phyloP scores from a whole-genome alignment of 2,329 filamentous ascomycete genomes.

The Colletotrichum sp. region DNA sequence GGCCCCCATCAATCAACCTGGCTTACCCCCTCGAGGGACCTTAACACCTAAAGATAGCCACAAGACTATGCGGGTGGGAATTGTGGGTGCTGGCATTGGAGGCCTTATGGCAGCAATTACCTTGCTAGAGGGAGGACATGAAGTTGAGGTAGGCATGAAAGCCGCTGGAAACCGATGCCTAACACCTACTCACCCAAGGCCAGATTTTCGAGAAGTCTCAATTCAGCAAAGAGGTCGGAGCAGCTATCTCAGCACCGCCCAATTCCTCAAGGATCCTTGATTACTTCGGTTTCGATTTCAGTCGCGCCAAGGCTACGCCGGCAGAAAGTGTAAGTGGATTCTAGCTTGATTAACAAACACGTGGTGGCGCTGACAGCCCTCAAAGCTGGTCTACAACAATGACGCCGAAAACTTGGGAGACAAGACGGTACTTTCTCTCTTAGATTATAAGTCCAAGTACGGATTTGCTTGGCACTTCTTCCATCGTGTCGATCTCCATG shows the following conservation, averaged over 20 bases:
- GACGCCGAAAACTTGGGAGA: background rate
- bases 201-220: background rate
- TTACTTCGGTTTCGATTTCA: background rate
- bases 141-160: background rate
- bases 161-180: background rate
- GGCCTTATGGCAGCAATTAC: background rate
- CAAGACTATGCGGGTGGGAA: background rate
- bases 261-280: background rate
- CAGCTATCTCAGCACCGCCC: background rate
- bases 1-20: background rate
- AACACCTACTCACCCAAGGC: background rate
- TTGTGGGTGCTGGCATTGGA: background rate
- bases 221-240: background rate
- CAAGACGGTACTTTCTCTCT: background rate
- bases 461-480: background rate
- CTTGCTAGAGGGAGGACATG: background rate
- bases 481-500: background rate
- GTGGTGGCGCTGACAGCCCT: background rate
- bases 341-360: background rate
- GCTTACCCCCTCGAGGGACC: background rate
- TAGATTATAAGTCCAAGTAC: background rate
- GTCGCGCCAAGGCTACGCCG: background rate
- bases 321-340: background rate
- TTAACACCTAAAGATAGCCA: background rate
- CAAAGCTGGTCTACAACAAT: background rate